phyloP scores from a whole-genome alignment of 164 flowering plant species.

The Echeveria elegans region DNA sequence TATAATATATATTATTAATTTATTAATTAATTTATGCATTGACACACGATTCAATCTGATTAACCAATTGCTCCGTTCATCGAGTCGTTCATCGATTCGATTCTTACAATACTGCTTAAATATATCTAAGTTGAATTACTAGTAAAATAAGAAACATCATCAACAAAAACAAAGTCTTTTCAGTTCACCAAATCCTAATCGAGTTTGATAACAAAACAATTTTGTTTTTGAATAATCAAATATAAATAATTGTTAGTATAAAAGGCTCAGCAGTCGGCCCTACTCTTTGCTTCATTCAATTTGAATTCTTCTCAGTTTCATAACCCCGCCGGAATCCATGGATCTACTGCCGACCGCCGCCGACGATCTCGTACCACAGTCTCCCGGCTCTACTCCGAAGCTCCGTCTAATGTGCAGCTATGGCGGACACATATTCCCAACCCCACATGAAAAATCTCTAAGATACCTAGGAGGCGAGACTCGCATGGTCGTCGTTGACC shows the following conservation, averaged over 20 bases:
- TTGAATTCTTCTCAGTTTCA: background rate
- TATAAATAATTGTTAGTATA: background rate
- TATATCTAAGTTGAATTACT: too few species aligned
- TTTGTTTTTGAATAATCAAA: too few species aligned
- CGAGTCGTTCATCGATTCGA: too few species aligned
- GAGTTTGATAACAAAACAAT: too few species aligned
- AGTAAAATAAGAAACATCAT: too few species aligned
- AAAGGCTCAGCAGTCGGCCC: background rate
- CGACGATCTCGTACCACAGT: slow-evolving; percentile 24
- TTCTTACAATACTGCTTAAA: too few species aligned
- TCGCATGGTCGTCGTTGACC: slow-evolving; percentile 46
- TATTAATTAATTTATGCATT: too few species aligned
- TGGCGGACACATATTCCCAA: slow-evolving; percentile 57
- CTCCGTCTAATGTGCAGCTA: slow-evolving; percentile 61
- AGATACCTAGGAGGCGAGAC: slow-evolving; percentile 58
- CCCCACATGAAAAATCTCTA: slow-evolving; percentile 54
- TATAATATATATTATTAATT: too few species aligned
- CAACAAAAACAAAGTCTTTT: too few species aligned
- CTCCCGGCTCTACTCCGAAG: slow-evolving; percentile 23
- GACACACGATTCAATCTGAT: too few species aligned
- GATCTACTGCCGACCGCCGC: slow-evolving; percentile 15
- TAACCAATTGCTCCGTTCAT: too few species aligned
- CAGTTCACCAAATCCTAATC: too few species aligned
- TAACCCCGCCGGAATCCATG: background rate
- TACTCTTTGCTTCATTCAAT: background rate